Evolutionary conservation across 2,329 filamentous ascomycete genomes (phyloP).

Genomic region (Aspergillus puulaauensis): DNA sequence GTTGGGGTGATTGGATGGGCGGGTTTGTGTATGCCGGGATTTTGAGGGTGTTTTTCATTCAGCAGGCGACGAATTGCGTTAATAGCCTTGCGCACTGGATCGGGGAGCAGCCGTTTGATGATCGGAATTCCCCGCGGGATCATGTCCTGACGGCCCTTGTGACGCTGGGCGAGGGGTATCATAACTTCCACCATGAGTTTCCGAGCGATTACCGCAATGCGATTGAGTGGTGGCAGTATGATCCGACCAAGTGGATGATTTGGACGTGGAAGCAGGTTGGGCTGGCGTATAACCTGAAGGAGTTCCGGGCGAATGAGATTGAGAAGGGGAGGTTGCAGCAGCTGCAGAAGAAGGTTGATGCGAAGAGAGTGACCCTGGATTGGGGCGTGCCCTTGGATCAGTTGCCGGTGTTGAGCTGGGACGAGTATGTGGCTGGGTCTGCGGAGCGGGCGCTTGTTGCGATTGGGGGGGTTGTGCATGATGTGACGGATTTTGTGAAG

Average conservation of each 20-base stretch:
- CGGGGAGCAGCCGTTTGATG: conserved; percentile 18
- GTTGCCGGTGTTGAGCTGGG: conserved; percentile 15
- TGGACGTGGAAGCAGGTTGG: conserved; percentile 14
- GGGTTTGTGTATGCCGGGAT: conserved; percentile 59
- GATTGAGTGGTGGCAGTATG: conserved; percentile 17
- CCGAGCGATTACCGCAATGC: conserved; percentile 19
- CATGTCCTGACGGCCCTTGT: conserved; percentile 14
- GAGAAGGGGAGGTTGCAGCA: conserved; percentile 17
- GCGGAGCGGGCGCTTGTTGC: background rate
- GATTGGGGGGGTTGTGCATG: conserved; percentile 15
- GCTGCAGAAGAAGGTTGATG: conserved; percentile 12
- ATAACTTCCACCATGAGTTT: conserved; percentile 22
- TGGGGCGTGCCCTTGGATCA: conserved; percentile 11
- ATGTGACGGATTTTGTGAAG: conserved; percentile 13
- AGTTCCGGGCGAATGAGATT: conserved; percentile 15
- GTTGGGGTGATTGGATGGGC: conserved; percentile 16
- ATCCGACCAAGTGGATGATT: conserved; percentile 19
- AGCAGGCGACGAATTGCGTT: conserved; percentile 80
- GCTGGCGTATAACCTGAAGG: conserved; percentile 14
- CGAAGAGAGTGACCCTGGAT: background rate
- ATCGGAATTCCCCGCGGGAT: conserved; percentile 15
- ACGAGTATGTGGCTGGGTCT: conserved; percentile 4
- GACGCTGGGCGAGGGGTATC: conserved; percentile 17
- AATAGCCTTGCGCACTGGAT: conserved; percentile 69
- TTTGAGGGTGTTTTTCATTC: conserved; percentile 72